Base-by-base conservation (phyloP, 1,139 yeast genomes). In the Zygoascus hellenicus region DNA sequence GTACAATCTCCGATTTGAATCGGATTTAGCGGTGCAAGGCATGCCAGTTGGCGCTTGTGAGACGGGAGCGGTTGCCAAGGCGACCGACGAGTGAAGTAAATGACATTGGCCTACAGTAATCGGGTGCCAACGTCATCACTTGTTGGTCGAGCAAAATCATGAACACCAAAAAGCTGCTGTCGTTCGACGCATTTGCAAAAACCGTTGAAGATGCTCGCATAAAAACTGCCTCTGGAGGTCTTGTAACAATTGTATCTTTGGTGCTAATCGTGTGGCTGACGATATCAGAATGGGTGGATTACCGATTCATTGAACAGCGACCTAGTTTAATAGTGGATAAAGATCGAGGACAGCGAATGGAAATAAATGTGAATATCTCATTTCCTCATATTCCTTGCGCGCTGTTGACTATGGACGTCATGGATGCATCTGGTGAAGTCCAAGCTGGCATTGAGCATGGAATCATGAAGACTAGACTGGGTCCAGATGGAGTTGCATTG, bases 171-270 rank as follows among this genome's bases (percentile, higher is more conserved):
- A 41, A 46, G 51, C 70, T 87, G 54, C 70, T 85, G 48, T 77
- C 82, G 38, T 72, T 85, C 52, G 98, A 92, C 66, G 96, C 95
- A 10, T 92, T 92, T 66, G 81, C 96, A 31, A 90, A 89, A 67
- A 88, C 97, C 5, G 90, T 87, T 40, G 97, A 90, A 59, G 98
- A 92, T 64, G 95, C 96, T 5, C 76, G 87, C 49, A 80, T 92
- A 51, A 80, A 85, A 55, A 92, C 98, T 2, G 75, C 90, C 3
- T 76, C 92, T 5, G 98, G 98, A 45, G 98, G 97, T 2, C 60
- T 88, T 35, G 86, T 92, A 57, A 89, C 97, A 6, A 63, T 92
- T 43, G 68, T 79, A 5, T 84, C 97, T 60, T 63, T 81, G 1
- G 47, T 79, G 14, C 73, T 85, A 5, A 83, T 88, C 28, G 51